phyloP scores from a whole-genome alignment of 306 rosid species.

The Lathyrus tuberosus region DNA sequence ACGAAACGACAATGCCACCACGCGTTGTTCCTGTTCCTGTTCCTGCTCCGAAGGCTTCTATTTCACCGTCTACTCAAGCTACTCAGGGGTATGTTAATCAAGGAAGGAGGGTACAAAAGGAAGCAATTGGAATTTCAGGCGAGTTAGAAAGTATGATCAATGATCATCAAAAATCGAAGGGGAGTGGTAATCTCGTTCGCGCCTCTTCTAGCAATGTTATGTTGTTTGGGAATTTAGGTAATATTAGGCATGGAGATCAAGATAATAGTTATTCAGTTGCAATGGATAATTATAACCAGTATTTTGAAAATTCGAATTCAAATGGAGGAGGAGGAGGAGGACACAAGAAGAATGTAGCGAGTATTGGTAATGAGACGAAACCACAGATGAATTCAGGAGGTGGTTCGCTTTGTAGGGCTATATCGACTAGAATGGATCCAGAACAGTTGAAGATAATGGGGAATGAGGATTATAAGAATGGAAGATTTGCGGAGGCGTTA shows the following conservation, averaged over 20 bases:
- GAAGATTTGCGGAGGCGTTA: slow-evolving; percentile 83
- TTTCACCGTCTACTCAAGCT: slow-evolving; percentile 26
- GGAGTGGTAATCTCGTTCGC: slow-evolving; percentile 59
- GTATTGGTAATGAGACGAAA: slow-evolving; percentile 28
- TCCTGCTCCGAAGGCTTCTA: not conserved
- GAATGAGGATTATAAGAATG: slow-evolving; percentile 88
- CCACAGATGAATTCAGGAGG: not conserved
- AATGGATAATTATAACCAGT: slow-evolving; percentile 43
- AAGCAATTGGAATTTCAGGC: slow-evolving; percentile 73
- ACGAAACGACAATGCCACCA: slow-evolving; percentile 7
- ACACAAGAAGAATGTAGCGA: slow-evolving; percentile 3
- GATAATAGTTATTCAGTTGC: slow-evolving; percentile 34
- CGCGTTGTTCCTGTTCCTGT: not conserved
- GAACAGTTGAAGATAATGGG: slow-evolving; percentile 87
- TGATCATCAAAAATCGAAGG: slow-evolving; percentile 66
- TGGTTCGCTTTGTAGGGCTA: slow-evolving; percentile 64
- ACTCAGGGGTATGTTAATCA: slow-evolving; percentile 60
- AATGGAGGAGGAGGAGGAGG: slow-evolving; percentile 42
- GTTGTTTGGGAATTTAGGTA: slow-evolving; percentile 76
- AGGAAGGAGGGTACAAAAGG: slow-evolving; percentile 70
- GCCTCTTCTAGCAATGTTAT: slow-evolving; percentile 89
- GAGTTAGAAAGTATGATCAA: slow-evolving; percentile 80
- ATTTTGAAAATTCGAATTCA: not conserved
- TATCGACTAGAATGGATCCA: slow-evolving; percentile 91
- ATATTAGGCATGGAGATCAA: slow-evolving; percentile 56